Evolutionary conservation across 1,284 basidiomycete species (phyloP).

Genomic region (Bondarzewia mesenterica): DNA sequence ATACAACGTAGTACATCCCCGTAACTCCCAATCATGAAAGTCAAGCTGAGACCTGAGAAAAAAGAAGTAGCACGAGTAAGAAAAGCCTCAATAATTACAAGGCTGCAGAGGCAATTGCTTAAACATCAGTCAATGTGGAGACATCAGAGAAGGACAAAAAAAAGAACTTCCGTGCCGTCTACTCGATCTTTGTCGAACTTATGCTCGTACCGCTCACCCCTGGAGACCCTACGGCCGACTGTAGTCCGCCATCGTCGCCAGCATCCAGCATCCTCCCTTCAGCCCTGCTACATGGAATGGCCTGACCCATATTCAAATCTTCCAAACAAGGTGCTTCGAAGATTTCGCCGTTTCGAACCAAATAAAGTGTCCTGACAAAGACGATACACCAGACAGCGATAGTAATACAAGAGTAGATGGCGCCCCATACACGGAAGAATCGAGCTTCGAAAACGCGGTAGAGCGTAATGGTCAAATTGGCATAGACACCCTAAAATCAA

Average conservation of each 20-base stretch:
- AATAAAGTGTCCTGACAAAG: slow-evolving; percentile 18
- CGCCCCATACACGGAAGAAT: slow-evolving; percentile 34
- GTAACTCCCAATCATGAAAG: no score
- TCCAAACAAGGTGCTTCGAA: slow-evolving; percentile 11
- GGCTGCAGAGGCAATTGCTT: no score
- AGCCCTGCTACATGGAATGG: background rate
- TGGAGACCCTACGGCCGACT: background rate
- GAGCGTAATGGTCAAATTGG: slow-evolving; percentile 3
- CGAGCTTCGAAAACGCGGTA: slow-evolving; percentile 12
- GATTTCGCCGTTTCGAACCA: slow-evolving; percentile 8
- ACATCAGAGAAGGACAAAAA: no score
- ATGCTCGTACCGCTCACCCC: no score
- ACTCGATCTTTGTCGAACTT: no score
- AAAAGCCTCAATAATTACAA: no score
- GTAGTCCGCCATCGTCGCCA: background rate
- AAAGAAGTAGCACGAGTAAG: no score
- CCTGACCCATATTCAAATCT: background rate
- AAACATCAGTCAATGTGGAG: no score
- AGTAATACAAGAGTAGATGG: slow-evolving; percentile 28
- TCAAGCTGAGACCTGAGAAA: no score
- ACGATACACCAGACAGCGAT: slow-evolving; percentile 39
- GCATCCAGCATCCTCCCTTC: background rate
- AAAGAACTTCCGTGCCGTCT: no score
- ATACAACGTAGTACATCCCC: no score
- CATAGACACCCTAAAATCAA: slow-evolving; percentile 19